Evolutionary conservation across 2,329 filamentous ascomycete species (phyloP).

Genomic region (Phyllosticta citrichinensis): DNA sequence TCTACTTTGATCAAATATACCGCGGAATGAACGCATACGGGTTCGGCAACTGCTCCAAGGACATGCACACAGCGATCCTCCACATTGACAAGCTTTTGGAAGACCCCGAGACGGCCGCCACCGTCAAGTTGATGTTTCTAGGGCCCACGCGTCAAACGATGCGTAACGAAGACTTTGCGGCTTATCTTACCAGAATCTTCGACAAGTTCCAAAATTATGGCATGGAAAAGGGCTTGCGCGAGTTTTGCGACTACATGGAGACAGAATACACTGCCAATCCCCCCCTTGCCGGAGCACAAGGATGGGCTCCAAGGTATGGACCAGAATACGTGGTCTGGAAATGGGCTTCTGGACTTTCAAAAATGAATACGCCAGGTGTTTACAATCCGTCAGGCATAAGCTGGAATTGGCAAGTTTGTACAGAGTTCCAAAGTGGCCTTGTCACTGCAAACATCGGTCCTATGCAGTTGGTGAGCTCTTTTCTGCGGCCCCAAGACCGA

Average conservation of each 20-base stretch:
- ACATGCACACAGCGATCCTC: constrained; percentile 38
- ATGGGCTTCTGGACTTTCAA: no score
- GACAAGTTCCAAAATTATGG: constrained; percentile 37
- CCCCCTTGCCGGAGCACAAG: constrained; percentile 26
- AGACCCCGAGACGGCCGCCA: background rate
- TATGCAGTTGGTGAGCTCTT: constrained; percentile 30
- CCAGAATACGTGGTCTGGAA: no score
- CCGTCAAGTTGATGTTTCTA: constrained; percentile 40
- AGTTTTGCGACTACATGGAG: constrained; percentile 40
- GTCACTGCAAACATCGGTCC: constrained; percentile 40
- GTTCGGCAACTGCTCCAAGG: constrained; percentile 39
- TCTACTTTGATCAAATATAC: constrained; percentile 42
- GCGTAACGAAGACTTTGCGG: constrained; percentile 38
- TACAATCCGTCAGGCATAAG: no score
- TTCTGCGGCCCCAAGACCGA: no score
- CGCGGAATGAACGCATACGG: constrained; percentile 34
- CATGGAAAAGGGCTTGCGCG: constrained; percentile 30
- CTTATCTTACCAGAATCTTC: constrained; percentile 32
- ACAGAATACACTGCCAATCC: constrained; percentile 22
- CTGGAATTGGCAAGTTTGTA: constrained; percentile 48
- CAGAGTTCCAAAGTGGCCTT: constrained; percentile 40
- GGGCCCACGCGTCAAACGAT: constrained; percentile 37
- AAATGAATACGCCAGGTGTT: no score
- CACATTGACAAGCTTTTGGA: constrained; percentile 40
- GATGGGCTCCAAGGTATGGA: constrained; percentile 31